Conservation (phyloP, 345 rosid species). For the Triadica sebifera region DNA sequence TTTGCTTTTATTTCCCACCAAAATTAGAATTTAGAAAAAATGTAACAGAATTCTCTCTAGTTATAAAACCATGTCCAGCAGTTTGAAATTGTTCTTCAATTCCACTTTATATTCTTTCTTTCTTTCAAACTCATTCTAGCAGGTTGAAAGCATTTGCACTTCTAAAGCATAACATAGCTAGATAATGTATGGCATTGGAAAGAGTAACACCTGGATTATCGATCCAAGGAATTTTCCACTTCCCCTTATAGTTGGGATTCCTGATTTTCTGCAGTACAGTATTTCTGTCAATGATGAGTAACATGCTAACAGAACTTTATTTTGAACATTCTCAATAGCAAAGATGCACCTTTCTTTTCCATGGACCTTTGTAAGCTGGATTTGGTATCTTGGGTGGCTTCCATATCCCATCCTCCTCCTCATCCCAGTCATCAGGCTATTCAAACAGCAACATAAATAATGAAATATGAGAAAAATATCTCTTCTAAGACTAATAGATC, state of each 20-base stretch:
- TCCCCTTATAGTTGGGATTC: conserved; percentile 58
- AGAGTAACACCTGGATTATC: conserved; percentile 49
- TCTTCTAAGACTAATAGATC: background rate
- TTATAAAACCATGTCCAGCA: background rate
- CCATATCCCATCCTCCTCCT: conserved; percentile 75
- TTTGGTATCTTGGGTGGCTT: conserved; percentile 62
- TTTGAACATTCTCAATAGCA: background rate
- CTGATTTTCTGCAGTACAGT: conserved; percentile 54
- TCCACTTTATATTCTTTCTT: background rate
- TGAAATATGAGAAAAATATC: conserved; percentile 12
- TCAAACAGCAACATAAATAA: conserved; percentile 10
- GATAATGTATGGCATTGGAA: background rate
- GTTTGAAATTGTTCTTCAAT: background rate
- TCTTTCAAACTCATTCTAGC: background rate
- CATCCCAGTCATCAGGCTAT: conserved; percentile 78
- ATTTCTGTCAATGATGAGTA: conserved; percentile 9
- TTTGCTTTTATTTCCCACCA: background rate
- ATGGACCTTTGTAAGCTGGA: conserved; percentile 72
- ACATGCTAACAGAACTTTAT: conserved; percentile 5
- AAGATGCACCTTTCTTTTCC: conserved; percentile 64
- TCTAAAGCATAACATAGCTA: background rate
- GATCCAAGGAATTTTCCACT: background rate
- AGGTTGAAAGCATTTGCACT: background rate
- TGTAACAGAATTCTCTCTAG: background rate
- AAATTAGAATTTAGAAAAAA: background rate